Base-by-base conservation (phyloP, 306 rosid genomes). In the Canavalia ensiformis region DNA sequence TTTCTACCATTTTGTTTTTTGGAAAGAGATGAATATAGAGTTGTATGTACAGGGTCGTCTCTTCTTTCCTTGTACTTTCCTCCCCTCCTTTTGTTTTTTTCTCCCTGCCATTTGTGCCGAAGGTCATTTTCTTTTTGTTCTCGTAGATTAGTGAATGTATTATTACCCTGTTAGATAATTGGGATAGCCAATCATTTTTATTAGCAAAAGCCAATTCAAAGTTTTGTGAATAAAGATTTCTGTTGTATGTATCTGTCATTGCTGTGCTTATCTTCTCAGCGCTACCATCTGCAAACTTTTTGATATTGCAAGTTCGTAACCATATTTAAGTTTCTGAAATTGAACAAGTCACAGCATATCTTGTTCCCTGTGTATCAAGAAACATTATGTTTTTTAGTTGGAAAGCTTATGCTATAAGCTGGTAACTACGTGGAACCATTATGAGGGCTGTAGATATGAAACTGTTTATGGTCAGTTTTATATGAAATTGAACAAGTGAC, bases 1-100 rank as follows among this genome's bases (percentile, higher is more conserved):
- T 67, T 66, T 73, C 59, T 63, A 47, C 74, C 9, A 29, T 67
- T 59, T 78, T 56, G 13, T 13, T 73, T 80, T 86, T 84, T 71
- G 92, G 90, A 71, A 88, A 89, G 97, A 91, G 96, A 87, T 89
- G 83, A 83, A 91, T 90, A 92, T 88, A 92, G 98, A 90, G 90
- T 89, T 85, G 88, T 88, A 76, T 95, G 99, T 95, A 95, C 97
- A 95, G 97, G 85, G 87, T 81, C 94, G 86, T 93, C 94, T 87
- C 94, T 89, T 90, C 87, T 78, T 77, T 83, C 82, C 79, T 65
- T 86, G 86, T 86, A 67, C 69, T 74, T 84, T 45, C 59, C 42
- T 10, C 2, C 52, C 47, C 70, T 51, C 67, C 52, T 54, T 46
- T 64, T 58, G 72, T 73, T 58, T 87, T 84, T 83, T 77, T 86